Conservation (phyloP, 2,329 filamentous ascomycete genomes). For the Trichoderma afroharzianum region DNA sequence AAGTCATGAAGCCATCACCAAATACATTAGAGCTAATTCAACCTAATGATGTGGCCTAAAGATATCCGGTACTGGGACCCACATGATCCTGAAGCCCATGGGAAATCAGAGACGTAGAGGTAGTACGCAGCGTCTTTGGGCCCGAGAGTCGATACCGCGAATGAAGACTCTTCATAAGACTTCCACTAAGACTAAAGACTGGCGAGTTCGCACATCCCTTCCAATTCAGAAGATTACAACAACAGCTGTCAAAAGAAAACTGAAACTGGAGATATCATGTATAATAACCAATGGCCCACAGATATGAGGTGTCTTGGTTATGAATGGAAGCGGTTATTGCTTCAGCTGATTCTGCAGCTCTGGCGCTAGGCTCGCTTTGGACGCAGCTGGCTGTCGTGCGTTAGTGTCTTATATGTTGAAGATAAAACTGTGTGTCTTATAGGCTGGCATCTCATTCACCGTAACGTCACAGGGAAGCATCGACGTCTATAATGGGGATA, state of each 20-base stretch:
- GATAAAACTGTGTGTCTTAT: background rate
- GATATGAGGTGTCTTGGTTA: background rate
- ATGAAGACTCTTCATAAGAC: background rate
- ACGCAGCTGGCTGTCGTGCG: background rate
- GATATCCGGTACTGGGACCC: background rate
- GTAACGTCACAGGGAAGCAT: background rate
- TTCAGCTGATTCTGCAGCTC: background rate
- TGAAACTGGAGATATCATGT: background rate
- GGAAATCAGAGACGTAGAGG: background rate
- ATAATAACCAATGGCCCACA: background rate
- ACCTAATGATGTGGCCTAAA: background rate
- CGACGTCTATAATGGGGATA: background rate
- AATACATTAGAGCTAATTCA: background rate
- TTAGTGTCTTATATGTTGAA: background rate
- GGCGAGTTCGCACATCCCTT: background rate
- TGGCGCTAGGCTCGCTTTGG: background rate
- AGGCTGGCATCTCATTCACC: background rate
- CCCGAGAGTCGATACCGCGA: background rate
- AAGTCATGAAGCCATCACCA: background rate
- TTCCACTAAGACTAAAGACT: background rate
- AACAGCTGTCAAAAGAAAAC: background rate
- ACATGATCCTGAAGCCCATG: background rate
- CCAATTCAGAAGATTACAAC: background rate
- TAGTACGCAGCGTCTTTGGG: background rate
- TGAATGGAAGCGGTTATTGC: background rate